Conservation (phyloP, 768 basidiomycete genomes). For the Royoungia palumana region DNA sequence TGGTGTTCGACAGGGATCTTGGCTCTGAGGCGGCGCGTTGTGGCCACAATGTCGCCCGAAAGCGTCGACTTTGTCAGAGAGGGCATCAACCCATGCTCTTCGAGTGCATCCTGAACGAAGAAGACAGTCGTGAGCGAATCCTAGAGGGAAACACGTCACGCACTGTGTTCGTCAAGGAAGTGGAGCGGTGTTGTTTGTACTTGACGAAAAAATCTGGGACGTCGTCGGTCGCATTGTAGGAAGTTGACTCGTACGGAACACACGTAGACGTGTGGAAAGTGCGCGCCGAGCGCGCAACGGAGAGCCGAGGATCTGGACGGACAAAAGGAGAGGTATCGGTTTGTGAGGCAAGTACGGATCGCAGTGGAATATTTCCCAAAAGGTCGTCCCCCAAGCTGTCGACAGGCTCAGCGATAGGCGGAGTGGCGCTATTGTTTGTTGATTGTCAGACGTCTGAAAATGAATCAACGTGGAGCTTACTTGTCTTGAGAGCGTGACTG, state of each 20-base stretch:
- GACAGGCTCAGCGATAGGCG: constrained; percentile 29
- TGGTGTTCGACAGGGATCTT: constrained; percentile 30
- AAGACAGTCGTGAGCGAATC: background rate
- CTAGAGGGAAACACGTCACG: background rate
- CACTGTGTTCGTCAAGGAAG: constrained; percentile 2
- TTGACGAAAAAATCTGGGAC: constrained; percentile 29
- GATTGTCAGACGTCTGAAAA: constrained; percentile 8
- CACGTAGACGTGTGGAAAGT: constrained; percentile 23
- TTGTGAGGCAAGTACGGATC: too few species aligned
- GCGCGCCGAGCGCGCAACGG: constrained; percentile 9
- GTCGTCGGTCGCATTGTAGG: constrained; percentile 21
- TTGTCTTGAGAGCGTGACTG: constrained; percentile 32
- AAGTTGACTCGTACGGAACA: constrained; percentile 19
- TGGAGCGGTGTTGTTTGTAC: constrained; percentile 22
- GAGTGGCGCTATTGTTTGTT: constrained; percentile 8
- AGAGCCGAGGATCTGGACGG: too few species aligned
- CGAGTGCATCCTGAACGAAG: constrained; percentile 1
- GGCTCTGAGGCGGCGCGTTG: constrained; percentile 26
- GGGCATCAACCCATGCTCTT: constrained; percentile 21
- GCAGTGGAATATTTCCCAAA: too few species aligned
- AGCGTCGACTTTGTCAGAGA: constrained; percentile 20
- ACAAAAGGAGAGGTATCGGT: background rate
- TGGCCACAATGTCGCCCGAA: constrained; percentile 24
- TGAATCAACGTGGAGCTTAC: constrained; percentile 38
- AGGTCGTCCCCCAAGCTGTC: too few species aligned